These are phyloP conservation scores for Colletotrichum lini DNA, from an alignment of 2,329 filamentous ascomycete genomes.

Conservation along the genomic window DNA sequence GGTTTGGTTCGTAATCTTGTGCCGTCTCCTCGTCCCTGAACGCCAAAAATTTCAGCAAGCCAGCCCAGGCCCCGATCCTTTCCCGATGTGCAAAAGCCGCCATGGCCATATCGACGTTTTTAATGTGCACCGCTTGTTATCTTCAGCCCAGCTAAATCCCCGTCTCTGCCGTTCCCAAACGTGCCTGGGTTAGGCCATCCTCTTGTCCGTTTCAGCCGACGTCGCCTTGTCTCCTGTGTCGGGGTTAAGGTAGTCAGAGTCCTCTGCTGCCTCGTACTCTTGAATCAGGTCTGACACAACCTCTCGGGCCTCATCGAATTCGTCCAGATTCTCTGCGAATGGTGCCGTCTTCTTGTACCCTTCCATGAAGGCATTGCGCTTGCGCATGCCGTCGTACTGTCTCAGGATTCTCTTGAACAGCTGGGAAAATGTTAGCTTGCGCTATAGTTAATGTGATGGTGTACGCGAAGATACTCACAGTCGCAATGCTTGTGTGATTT, in stretches of 20 bases:
- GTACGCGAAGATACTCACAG: slow-evolving; percentile 63
- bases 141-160: neutral
- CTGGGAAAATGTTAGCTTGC: slow-evolving; percentile 51
- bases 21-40: slow-evolving; percentile 26
- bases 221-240: slow-evolving; percentile 69
- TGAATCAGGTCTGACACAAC: slow-evolving; percentile 92
- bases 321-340: slow-evolving; percentile 90
- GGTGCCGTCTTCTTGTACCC: slow-evolving; percentile 96
- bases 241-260: slow-evolving; percentile 89
- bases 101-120: slow-evolving; percentile 24
- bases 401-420: slow-evolving; percentile 94
- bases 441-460: neutral
- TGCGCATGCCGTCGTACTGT: slow-evolving; percentile 94
- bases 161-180: neutral
- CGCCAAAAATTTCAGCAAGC: slow-evolving; percentile 35
- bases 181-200: slow-evolving; percentile 55
- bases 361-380: slow-evolving; percentile 97
- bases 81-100: slow-evolving; percentile 25
- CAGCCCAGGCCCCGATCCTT: slow-evolving; percentile 29
- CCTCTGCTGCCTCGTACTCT: slow-evolving; percentile 96
- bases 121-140: slow-evolving; percentile 9
- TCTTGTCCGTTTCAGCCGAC: slow-evolving; percentile 68
- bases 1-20: slow-evolving; percentile 26
- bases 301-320: slow-evolving; percentile 95
- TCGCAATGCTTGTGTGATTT: slow-evolving; percentile 97